Evolutionary conservation across 768 basidiomycete genomes (phyloP), one percentile per base, ranked within the genome.

Genomic region (Lentinula edodes): DNA sequence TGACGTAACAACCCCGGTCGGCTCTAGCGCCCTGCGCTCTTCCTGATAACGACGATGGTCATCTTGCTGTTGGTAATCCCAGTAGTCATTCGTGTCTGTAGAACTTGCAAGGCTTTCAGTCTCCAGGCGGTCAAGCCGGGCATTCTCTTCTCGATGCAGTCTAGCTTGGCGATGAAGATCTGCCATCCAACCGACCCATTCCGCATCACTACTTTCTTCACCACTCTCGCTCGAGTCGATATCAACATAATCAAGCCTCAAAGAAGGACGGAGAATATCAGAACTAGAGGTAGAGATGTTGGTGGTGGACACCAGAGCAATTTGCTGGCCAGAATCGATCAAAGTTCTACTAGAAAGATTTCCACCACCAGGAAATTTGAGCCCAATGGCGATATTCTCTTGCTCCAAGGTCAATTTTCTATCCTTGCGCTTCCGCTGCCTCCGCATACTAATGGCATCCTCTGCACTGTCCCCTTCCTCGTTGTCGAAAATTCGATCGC

Each of bases 161-260:
- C 67, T 65, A 18, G 61, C 63, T 65, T 78, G 78, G 20, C 80
- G 73, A 45, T 77, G 73, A 48, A 88, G 60, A 73, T 87, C 87
- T 5, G 80, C 80, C 67, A 79, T 74, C 88, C 88, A 90, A 1
- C 82, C 84, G 4, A 81, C 75, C 88, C 88, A 90, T 67, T 90
- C 88, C 20, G 74, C 72, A 68, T 88, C 88, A 65, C 78, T 79
- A 23, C 77, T 81, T 28, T 80, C 76, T 6, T 72, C 76, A 5
- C 72, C 74, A n/a, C 64, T 70, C 32, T 76, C 79, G 35, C 74
- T 80, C 48, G 76, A 75, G 3, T 74, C 76, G 28, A 70, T 62
- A 8, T 67, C 71, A 10, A 67, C 62, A 23, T 65, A 39, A 18
- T 34, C 64, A 65, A 56, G 57, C 52, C 64, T 46, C 58, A 65